Conservation (phyloP, 805 yeast species). For the Kuraishia hungarica region DNA sequence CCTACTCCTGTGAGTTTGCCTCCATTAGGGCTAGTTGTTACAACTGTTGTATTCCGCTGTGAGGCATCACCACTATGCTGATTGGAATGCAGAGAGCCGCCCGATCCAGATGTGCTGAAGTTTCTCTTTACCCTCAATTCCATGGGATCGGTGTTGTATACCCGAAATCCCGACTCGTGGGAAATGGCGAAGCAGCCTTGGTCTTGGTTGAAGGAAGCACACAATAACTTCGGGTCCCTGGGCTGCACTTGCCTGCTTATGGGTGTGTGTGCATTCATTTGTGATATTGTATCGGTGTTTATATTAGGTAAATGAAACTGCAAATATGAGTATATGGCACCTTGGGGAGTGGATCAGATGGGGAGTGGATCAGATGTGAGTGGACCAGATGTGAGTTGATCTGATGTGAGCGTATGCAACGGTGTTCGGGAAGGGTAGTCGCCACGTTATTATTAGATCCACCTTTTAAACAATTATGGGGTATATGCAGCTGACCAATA, state of each 20-base stretch:
- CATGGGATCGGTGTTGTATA: slow-evolving; percentile 83
- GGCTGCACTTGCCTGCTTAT: slow-evolving; percentile 11
- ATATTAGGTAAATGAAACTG: not conserved
- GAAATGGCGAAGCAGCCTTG: slow-evolving; percentile 84
- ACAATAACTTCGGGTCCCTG: slow-evolving; percentile 32
- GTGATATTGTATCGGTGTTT: not conserved
- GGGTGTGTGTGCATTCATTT: slow-evolving; percentile 25
- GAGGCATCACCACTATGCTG: not conserved
- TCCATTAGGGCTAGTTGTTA: not conserved
- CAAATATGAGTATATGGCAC: not conserved
- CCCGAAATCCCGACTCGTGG: slow-evolving; percentile 72
- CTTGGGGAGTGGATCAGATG: too few relatives aligned
- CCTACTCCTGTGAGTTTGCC: slow-evolving; percentile 54
- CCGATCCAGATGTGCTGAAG: slow-evolving; percentile 19
- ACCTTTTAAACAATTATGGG: too few relatives aligned
- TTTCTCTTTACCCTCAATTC: slow-evolving; percentile 61
- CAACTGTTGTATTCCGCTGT: not conserved
- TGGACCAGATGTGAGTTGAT: too few relatives aligned
- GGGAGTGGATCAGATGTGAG: too few relatives aligned
- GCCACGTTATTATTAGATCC: too few relatives aligned
- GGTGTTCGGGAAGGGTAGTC: too few relatives aligned
- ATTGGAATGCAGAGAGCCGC: not conserved
- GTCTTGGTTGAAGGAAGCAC: slow-evolving; percentile 79
- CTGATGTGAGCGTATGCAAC: too few relatives aligned
- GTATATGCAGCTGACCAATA: too few relatives aligned